Evolutionary conservation across 75 land plant genomes (phyloP).

Genomic region (Pinus albicaulis): DNA sequence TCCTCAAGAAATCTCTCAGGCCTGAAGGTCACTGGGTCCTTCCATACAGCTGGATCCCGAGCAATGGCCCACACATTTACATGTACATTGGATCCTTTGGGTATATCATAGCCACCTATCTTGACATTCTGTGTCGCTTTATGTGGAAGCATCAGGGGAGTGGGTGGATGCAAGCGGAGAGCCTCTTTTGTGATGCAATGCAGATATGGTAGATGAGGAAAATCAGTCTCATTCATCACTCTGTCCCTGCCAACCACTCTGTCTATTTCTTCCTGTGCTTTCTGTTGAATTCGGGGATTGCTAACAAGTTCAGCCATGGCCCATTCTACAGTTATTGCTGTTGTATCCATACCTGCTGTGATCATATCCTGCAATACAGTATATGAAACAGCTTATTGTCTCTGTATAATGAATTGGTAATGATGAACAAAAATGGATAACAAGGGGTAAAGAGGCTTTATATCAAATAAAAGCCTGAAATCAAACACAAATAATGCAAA

Average conservation of each 20-base stretch:
- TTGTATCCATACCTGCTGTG: slow-evolving; percentile 95
- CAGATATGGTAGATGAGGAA: slow-evolving; percentile 78
- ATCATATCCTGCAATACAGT: slow-evolving; percentile 81
- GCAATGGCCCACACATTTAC: slow-evolving; percentile 92
- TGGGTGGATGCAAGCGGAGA: slow-evolving; percentile 85
- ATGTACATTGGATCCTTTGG: slow-evolving; percentile 78
- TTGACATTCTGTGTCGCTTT: slow-evolving; percentile 67
- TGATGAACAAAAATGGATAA: no score
- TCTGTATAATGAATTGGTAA: background rate
- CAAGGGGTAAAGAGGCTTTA: background rate
- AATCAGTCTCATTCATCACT: slow-evolving; percentile 61
- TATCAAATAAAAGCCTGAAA: background rate
- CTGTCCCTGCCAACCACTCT: slow-evolving; percentile 68
- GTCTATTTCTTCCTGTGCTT: slow-evolving; percentile 86
- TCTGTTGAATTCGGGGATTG: slow-evolving; percentile 75
- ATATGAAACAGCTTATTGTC: background rate
- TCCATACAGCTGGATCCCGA: slow-evolving; percentile 77
- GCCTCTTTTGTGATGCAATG: slow-evolving; percentile 75
- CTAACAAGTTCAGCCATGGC: slow-evolving; percentile 87
- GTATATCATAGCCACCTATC: slow-evolving; percentile 85
- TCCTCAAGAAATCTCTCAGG: slow-evolving; percentile 90
- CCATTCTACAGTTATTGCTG: slow-evolving; percentile 90
- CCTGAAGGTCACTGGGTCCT: slow-evolving; percentile 59
- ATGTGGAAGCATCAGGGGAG: slow-evolving; percentile 96
- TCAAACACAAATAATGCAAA: background rate